These are phyloP conservation scores for Heliamphora exappendiculata DNA, from an alignment of 148 eudicot species.

Conservation along the genomic window DNA sequence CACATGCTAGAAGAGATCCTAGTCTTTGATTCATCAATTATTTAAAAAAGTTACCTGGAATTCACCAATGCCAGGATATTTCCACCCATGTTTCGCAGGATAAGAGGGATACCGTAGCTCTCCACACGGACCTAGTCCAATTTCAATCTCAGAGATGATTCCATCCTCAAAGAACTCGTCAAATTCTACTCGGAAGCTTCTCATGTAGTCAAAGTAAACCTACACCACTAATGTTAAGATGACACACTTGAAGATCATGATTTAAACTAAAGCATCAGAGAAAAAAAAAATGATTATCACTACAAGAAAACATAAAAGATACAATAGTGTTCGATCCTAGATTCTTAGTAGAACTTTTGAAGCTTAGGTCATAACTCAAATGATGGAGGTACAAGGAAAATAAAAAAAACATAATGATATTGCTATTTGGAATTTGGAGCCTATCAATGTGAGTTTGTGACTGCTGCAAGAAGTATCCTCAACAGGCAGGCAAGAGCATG, in stretches of 20 bases:
- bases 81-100: constrained; percentile 74
- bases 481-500: neutral
- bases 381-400: neutral
- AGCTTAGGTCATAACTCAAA: neutral
- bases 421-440: neutral
- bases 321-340: neutral
- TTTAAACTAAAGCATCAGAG: neutral
- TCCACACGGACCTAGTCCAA: constrained; percentile 91
- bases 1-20: neutral
- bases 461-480: neutral
- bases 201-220: constrained; percentile 93
- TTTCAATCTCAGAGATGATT: constrained; percentile 66
- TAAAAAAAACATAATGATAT: neutral
- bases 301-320: neutral
- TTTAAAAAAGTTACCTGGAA: constrained; percentile 57
- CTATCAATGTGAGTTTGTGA: too few relatives aligned
- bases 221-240: constrained; percentile 18
- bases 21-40: neutral
- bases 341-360: neutral
- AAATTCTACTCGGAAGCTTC: constrained; percentile 77
- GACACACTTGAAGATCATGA: constrained; percentile 3
- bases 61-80: constrained; percentile 90
- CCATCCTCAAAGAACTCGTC: constrained; percentile 69
- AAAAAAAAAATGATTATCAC: neutral
- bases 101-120: constrained; percentile 88